phyloP scores from a whole-genome alignment of 1,139 yeast species.

The Kurtzmaniella quercitrusa region DNA sequence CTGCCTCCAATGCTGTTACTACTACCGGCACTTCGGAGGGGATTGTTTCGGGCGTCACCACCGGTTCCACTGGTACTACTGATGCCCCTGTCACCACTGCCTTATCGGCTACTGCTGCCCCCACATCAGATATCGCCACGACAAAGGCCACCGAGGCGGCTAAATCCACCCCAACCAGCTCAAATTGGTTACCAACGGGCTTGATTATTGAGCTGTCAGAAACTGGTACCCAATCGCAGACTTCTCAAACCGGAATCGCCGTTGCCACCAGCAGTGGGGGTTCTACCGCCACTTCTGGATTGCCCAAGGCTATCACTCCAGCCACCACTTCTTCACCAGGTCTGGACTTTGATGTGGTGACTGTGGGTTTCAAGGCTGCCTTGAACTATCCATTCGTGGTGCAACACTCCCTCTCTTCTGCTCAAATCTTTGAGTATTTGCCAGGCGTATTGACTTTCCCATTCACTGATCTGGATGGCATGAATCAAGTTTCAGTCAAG shows the following conservation, averaged over 20 bases:
- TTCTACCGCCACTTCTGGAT: slow-evolving; percentile 43
- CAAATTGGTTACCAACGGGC: slow-evolving; percentile 49
- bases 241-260: slow-evolving; percentile 26
- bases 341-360: slow-evolving; percentile 48
- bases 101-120: slow-evolving; percentile 7
- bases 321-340: slow-evolving; percentile 44
- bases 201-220: slow-evolving; percentile 32
- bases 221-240: slow-evolving; percentile 22
- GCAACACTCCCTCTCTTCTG: slow-evolving; percentile 59
- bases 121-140: slow-evolving; percentile 6
- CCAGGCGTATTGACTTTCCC: slow-evolving; percentile 55
- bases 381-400: slow-evolving; percentile 74
- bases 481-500: slow-evolving; percentile 45
- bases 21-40: slow-evolving; percentile 3
- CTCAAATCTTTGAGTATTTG: slow-evolving; percentile 70
- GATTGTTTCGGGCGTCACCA: slow-evolving; percentile 3
- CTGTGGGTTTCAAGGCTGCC: slow-evolving; percentile 66
- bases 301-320: slow-evolving; percentile 69
- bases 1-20: slow-evolving; percentile 1
- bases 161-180: slow-evolving; percentile 11
- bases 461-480: slow-evolving; percentile 32
- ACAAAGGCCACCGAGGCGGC: slow-evolving; percentile 4
- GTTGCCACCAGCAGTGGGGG: slow-evolving; percentile 24
- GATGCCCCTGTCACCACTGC: slow-evolving; percentile 6
- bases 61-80: slow-evolving; percentile 8